Conservation (phyloP, 345 rosid species). For the Pseudoturritis turrita region DNA sequence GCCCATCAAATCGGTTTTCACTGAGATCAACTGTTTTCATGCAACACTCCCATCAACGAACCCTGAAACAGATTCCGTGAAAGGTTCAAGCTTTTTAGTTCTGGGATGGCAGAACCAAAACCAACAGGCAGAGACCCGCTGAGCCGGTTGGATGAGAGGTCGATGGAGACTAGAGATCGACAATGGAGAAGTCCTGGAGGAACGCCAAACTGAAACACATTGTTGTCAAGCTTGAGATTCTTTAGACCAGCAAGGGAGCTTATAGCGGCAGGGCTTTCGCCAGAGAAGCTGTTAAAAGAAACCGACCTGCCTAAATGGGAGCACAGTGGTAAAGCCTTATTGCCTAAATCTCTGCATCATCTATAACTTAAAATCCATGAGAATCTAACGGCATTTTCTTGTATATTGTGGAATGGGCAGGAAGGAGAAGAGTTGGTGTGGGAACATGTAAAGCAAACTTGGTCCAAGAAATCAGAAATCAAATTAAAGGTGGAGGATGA, state of each 20-base stretch:
- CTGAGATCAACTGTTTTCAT: constrained; percentile 65
- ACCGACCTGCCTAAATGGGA: too few species aligned
- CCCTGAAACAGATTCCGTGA: constrained; percentile 70
- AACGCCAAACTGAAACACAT: constrained; percentile 52
- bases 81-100: constrained; percentile 60
- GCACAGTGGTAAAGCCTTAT: too few species aligned
- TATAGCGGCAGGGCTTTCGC: constrained; percentile 68
- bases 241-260: constrained; percentile 47
- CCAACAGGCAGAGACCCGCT: constrained; percentile 59
- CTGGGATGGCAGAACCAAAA: constrained; percentile 64
- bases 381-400: too few species aligned
- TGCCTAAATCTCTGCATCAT: too few species aligned
- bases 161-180: constrained; percentile 49
- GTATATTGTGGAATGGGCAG: constrained; percentile 23
- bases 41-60: constrained; percentile 52
- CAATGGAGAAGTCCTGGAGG: constrained; percentile 59
- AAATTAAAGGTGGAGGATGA: constrained; percentile 40
- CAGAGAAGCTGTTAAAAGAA: constrained; percentile 66
- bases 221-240: constrained; percentile 53
- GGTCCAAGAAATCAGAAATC: constrained; percentile 60
- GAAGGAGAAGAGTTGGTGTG: constrained; percentile 41
- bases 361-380: too few species aligned
- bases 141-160: constrained; percentile 70
- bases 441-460: constrained; percentile 62
- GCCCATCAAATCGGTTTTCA: constrained; percentile 72